Percentiles rank a stretch among this genome's conserved stretches.
phyloP scores from a whole-genome alignment of 2,329 filamentous ascomycete species.

The Drechmeria coniospora region DNA sequence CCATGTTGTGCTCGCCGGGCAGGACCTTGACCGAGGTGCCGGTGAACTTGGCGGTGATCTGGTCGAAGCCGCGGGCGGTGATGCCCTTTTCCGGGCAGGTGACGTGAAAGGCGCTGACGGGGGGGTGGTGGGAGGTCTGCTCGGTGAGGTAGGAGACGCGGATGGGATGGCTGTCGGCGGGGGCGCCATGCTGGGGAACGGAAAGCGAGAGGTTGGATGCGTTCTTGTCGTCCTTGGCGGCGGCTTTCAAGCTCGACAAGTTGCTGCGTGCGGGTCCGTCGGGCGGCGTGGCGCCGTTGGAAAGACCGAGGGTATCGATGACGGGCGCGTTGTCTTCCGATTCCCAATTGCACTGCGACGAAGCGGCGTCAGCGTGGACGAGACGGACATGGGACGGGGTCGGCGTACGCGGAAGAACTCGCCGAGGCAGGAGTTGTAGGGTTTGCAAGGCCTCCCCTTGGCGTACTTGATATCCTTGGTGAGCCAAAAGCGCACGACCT shows the following conservation, averaged over 20 bases:
- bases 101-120: slow-evolving; percentile 89
- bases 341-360: slow-evolving; percentile 76
- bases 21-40: slow-evolving; percentile 86
- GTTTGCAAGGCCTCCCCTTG: slow-evolving; percentile 96
- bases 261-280: too few species aligned
- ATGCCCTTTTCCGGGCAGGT: slow-evolving; percentile 86
- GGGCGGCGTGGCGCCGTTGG: slow-evolving; percentile 12
- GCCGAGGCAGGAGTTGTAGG: slow-evolving; percentile 91
- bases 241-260: slow-evolving; percentile 29
- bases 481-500: slow-evolving; percentile 93
- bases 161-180: slow-evolving; percentile 36
- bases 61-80: slow-evolving; percentile 79
- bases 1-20: slow-evolving; percentile 83
- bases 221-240: slow-evolving; percentile 26
- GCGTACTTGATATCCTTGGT: slow-evolving; percentile 98
- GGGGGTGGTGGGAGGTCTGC: slow-evolving; percentile 94
- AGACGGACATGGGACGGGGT: too few species aligned
- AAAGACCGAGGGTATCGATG: slow-evolving; percentile 36
- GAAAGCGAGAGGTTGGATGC: slow-evolving; percentile 34
- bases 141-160: slow-evolving; percentile 90
- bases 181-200: slow-evolving; percentile 30
- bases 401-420: slow-evolving; percentile 82
- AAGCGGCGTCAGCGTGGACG: neutral
- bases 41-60: slow-evolving; percentile 94
- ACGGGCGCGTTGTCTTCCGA: slow-evolving; percentile 62